Base-by-base conservation (phyloP, 768 basidiomycete species). In the Piloderma croceum region DNA sequence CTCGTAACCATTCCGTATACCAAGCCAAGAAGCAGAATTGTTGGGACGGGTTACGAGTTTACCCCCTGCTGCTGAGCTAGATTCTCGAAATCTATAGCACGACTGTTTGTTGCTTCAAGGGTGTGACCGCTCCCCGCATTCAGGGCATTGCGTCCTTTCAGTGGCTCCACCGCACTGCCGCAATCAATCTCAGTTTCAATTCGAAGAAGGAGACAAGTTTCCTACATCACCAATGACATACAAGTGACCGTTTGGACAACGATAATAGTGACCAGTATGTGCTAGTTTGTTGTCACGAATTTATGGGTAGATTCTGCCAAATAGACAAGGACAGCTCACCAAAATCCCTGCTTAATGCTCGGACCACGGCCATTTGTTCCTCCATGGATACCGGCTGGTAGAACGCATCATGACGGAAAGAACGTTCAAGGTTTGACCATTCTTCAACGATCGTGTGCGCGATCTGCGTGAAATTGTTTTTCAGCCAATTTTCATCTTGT, bases 151-250 rank as follows among this genome's bases (percentile, higher is more conserved):
- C 4, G 71, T 54, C 1, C 32, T 43, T 48, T 73, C 15, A 64
- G 65, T 73, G 0, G 78, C 79, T 1, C 76, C 77, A 13, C 79
- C 80, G 38, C 79, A 82, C 77, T 81, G 42, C 20, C 15, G 24
- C 39, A 23, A 32, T 18, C n/a, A 31, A 44, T 45, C 42, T 17
- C 42, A n/a, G 11, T 6, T 11, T 6, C 15, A 6, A 23, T 18
- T 24, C 11, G 2, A 31, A 5, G 36, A 29, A 17, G 9, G 1
- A 13, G 6, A 41, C 25, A 11, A 15, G 6, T 21, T 9, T 48
- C 63, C 21, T 42, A 81, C 77, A 54, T 81, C 73, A 1, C 53
- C 59, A 24, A 83, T 81, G 2, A 77, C 72, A 41, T 76, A 83
- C 0, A 71, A 64, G 47, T 83, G 81, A 0, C 81, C 81, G 36